phyloP scores from a whole-genome alignment of 2,329 filamentous ascomycete species.

The Trichoderma citrinoviride region DNA sequence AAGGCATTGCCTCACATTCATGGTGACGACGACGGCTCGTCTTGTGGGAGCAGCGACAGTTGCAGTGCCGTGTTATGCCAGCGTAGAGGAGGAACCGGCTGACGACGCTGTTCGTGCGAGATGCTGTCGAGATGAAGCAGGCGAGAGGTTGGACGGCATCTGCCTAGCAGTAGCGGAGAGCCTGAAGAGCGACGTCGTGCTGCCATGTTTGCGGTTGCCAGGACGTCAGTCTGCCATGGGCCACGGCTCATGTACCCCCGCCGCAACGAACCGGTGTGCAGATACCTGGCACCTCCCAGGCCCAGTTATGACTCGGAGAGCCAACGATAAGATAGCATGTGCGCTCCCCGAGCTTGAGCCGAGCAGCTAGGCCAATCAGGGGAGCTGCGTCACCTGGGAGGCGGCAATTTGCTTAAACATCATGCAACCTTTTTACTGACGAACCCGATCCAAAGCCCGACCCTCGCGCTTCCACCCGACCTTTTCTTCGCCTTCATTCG shows the following conservation, averaged over 20 bases:
- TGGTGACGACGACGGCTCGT: slow-evolving; percentile 33
- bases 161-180: slow-evolving; percentile 22
- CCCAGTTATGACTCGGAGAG: background rate
- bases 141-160: slow-evolving; percentile 2
- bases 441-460: slow-evolving; percentile 22
- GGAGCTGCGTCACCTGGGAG: slow-evolving; percentile 22
- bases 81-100: background rate
- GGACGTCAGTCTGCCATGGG: slow-evolving; percentile 6
- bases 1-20: slow-evolving; percentile 51
- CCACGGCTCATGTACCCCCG: background rate
- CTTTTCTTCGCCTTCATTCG: background rate
- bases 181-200: slow-evolving; percentile 6
- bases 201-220: slow-evolving; percentile 11
- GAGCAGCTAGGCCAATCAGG: slow-evolving; percentile 31
- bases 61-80: background rate
- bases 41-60: background rate
- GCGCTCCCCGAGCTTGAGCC: slow-evolving; percentile 29
- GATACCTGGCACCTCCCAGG: background rate
- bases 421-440: slow-evolving; percentile 30
- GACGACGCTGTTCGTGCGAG: background rate
- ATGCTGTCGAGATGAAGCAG: background rate
- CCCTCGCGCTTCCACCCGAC: slow-evolving; percentile 26
- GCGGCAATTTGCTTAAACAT: slow-evolving; percentile 23
- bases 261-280: background rate
- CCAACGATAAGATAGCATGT: slow-evolving; percentile 22